Conservation (phyloP, 2,329 filamentous ascomycete genomes). For the Sclerotinia spermophila region DNA sequence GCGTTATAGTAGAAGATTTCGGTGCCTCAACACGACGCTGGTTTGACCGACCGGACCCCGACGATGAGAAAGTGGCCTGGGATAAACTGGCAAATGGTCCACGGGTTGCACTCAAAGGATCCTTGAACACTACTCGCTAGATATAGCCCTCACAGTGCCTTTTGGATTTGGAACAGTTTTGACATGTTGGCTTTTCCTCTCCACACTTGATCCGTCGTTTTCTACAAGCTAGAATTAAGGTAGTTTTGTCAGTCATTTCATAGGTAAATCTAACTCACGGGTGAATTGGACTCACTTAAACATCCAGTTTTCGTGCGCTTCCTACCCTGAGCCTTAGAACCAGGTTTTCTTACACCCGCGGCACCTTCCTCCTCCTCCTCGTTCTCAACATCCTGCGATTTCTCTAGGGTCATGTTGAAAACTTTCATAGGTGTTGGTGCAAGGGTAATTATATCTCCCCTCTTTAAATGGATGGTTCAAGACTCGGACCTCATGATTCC, state of each 20-base stretch:
- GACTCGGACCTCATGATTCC: slow-evolving; percentile 11
- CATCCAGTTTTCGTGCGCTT: slow-evolving; percentile 86
- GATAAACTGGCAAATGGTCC: slow-evolving; percentile 39
- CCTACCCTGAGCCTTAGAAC: slow-evolving; percentile 31
- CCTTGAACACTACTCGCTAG: slow-evolving; percentile 76
- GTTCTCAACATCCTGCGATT: background rate
- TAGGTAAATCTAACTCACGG: too few relatives aligned
- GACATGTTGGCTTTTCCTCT: slow-evolving; percentile 76
- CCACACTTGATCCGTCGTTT: slow-evolving; percentile 96
- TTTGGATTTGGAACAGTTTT: slow-evolving; percentile 84
- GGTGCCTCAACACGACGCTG: slow-evolving; percentile 22
- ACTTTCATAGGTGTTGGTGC: background rate
- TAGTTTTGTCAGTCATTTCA: background rate
- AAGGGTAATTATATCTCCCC: background rate
- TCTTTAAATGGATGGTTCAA: background rate
- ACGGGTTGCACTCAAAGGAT: slow-evolving; percentile 59
- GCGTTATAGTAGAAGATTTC: slow-evolving; percentile 1
- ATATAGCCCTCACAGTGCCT: slow-evolving; percentile 80
- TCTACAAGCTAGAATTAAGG: slow-evolving; percentile 64
- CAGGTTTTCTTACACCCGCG: slow-evolving; percentile 26
- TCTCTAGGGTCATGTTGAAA: background rate
- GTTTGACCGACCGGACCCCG: slow-evolving; percentile 20
- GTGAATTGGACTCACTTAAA: slow-evolving; percentile 59
- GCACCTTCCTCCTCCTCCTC: slow-evolving; percentile 4
- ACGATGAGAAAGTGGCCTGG: slow-evolving; percentile 18